Base-by-base conservation (phyloP, 139 green algal species). In the Bryopsis sp. region DNA sequence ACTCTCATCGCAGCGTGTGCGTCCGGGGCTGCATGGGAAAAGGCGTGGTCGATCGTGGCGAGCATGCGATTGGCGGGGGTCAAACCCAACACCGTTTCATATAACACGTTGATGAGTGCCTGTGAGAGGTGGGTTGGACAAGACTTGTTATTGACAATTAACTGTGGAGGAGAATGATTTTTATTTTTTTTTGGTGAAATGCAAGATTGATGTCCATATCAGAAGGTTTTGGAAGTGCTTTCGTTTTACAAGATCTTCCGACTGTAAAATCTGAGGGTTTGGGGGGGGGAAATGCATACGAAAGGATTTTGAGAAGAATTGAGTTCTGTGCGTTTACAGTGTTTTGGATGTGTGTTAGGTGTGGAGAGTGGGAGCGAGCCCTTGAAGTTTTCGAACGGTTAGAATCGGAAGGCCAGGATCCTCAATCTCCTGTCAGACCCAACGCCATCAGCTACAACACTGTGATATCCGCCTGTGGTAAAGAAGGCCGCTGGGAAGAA, bases 1-100 rank as follows among this genome's bases (percentile, higher is more conserved):
- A 91, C 88, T 6, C 76, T 93, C 33, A 89, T 95, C 54, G 90
- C 94, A n/a, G 86, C 76, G 87, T 89, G 74, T 89, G 88, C 72
- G 82, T 85, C 36, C 81, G 89, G 80, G 84, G 82, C 32, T 70
- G 78, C 0, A 77, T 93, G 79, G 84, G 82, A 34, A 73, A 90
- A 48, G 57, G 70, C 0, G 68, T 87, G 28, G 72, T 83, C 68
- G 38, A 79, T 29, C 58, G 71, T 32, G 84, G 90, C 82, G 39
- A 64, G 77, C 29, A 82, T 88, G 72, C 8, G 58, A 35, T 47
- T 28, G 2, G 29, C 31, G 6, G 67, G 70, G 2, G 48, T 84
- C 22, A 19, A 34, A 54, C 70, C 75, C 11, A 57, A 77, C 47
- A 73, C 70, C n/a, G 65, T 48, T n/a, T 75, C 75, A 6, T 81